These are phyloP conservation scores for Yamadazyma phyllophila DNA, from an alignment of 805 yeast species.

Conservation along the genomic window DNA sequence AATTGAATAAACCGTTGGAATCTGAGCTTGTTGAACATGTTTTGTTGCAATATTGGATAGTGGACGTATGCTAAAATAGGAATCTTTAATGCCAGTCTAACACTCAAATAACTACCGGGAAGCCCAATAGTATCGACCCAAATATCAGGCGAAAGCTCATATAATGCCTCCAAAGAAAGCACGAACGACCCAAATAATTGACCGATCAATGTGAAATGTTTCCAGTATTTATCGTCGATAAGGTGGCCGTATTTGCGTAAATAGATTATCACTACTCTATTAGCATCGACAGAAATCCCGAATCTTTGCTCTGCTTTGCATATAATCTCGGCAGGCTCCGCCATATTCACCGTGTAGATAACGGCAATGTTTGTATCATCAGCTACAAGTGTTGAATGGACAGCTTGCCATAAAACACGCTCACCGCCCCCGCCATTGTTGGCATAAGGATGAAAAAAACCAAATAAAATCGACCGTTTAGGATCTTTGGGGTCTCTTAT, in stretches of 20 bases:
- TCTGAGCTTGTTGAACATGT: conserved; percentile 71
- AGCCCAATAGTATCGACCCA: conserved; percentile 94
- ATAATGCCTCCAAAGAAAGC: conserved; percentile 68
- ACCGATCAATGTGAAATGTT: conserved; percentile 74
- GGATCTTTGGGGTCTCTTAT: conserved; percentile 36
- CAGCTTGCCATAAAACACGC: conserved; percentile 93
- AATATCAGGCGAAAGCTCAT: conserved; percentile 74
- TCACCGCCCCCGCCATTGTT: conserved; percentile 99
- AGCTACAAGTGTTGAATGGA: conserved; percentile 59
- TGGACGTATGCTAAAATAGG: conserved; percentile 92
- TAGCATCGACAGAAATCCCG: conserved; percentile 46
- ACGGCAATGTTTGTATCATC: conserved; percentile 54
- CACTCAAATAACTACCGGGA: conserved; percentile 79
- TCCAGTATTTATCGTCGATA: conserved; percentile 75
- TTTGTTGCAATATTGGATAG: conserved; percentile 86
- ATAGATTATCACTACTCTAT: conserved; percentile 55
- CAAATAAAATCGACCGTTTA: conserved; percentile 51
- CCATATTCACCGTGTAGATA: conserved; percentile 69
- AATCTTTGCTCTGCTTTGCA: conserved; percentile 55
- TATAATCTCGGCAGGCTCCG: conserved; percentile 49
- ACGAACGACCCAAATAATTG: conserved; percentile 81
- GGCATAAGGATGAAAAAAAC: conserved; percentile 94
- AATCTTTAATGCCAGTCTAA: conserved; percentile 52
- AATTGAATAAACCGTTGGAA: conserved; percentile 18
- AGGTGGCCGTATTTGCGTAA: conserved; percentile 50